phyloP scores from a whole-genome alignment of 1,284 basidiomycete species.

The Sutorius eximius region DNA sequence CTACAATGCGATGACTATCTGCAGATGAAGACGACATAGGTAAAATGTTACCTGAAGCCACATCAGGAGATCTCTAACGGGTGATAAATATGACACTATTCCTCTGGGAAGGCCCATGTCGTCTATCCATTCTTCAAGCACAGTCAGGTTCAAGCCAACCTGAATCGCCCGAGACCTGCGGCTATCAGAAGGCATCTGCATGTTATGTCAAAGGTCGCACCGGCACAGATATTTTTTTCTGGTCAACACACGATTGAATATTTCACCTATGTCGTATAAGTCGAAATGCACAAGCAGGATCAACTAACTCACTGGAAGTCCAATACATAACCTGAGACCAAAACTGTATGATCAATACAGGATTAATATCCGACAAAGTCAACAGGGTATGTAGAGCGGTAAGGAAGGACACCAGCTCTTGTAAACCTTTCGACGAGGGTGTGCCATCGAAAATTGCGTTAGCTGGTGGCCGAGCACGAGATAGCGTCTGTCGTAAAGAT shows the following conservation, averaged over 20 bases:
- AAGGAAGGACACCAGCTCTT: slow-evolving; percentile 77
- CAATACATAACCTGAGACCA: slow-evolving; percentile 97
- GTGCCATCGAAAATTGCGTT: slow-evolving; percentile 54
- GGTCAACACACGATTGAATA: slow-evolving; percentile 91
- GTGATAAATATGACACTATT: slow-evolving; percentile 79
- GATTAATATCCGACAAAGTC: slow-evolving; percentile 88
- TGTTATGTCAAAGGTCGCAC: slow-evolving; percentile 38
- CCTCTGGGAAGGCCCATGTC: slow-evolving; percentile 78
- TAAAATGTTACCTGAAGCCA: slow-evolving; percentile 74
- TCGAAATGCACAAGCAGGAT: neutral
- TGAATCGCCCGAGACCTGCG: slow-evolving; percentile 81
- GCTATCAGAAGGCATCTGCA: slow-evolving; percentile 3
- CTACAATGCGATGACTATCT: slow-evolving; percentile 41
- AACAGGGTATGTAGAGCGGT: slow-evolving; percentile 88
- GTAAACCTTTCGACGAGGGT: slow-evolving; percentile 51
- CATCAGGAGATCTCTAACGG: slow-evolving; percentile 81
- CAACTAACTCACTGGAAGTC: slow-evolving; percentile 67
- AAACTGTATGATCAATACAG: slow-evolving; percentile 84
- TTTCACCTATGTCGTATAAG: slow-evolving; percentile 62
- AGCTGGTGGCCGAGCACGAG: slow-evolving; percentile 48
- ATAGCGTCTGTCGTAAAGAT: slow-evolving; percentile 62
- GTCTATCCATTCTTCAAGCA: slow-evolving; percentile 91
- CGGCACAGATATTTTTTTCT: slow-evolving; percentile 93
- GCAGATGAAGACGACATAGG: slow-evolving; percentile 7
- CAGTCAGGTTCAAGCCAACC: slow-evolving; percentile 85